phyloP scores from a whole-genome alignment of 306 rosid genomes.

The Vigna unguiculata region DNA sequence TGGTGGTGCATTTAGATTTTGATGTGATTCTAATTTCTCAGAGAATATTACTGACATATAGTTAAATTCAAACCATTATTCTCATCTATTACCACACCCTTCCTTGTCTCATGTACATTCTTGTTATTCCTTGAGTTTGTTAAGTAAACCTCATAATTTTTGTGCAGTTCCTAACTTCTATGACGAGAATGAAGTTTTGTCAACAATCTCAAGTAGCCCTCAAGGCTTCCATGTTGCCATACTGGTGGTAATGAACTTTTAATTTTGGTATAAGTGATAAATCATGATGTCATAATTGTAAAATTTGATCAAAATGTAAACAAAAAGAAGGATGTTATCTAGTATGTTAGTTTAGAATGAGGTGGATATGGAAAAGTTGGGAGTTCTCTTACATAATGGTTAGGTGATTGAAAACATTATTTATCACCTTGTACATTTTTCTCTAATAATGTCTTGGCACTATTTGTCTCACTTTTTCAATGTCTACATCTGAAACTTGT shows the following conservation, averaged over 20 bases:
- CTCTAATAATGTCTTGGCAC: too few species aligned
- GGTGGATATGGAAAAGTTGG: constrained; percentile 1
- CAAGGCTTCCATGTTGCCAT: constrained; percentile 79
- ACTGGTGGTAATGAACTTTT: constrained; percentile 67
- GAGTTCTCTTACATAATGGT: constrained; percentile 16
- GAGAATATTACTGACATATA: too few species aligned
- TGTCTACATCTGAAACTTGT: too few species aligned
- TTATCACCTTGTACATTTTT: constrained; percentile 31
- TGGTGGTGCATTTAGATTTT: constrained; percentile 47
- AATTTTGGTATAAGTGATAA: not conserved
- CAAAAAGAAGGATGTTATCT: constrained; percentile 14
- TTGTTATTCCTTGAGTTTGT: constrained; percentile 32
- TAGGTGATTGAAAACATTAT: not conserved
- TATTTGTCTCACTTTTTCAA: too few species aligned
- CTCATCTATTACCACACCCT: not conserved
- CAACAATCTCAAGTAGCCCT: constrained; percentile 63
- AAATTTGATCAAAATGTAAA: constrained; percentile 7
- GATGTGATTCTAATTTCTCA: constrained; percentile 34
- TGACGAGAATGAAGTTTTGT: constrained; percentile 75
- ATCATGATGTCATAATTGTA: too few species aligned
- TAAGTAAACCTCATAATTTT: constrained; percentile 36
- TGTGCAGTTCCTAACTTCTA: constrained; percentile 69
- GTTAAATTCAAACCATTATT: not conserved
- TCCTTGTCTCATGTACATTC: not conserved
- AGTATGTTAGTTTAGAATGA: constrained; percentile 24